These are phyloP conservation scores for Aquanectria penicillioides DNA, from an alignment of 2,329 filamentous ascomycete species.

Conservation along the genomic window DNA sequence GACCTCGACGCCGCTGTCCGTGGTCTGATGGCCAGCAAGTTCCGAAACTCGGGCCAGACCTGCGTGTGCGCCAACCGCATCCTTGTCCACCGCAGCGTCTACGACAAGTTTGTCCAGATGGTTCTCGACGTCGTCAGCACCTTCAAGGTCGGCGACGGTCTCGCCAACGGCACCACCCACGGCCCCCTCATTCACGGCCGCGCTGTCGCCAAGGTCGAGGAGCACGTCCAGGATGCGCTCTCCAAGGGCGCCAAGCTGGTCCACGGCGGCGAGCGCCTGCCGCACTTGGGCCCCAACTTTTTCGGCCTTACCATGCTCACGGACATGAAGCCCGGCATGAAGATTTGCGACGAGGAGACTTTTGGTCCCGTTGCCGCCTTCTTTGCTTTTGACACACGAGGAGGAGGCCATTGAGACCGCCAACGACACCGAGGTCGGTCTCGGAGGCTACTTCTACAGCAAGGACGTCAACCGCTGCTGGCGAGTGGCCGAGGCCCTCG, in stretches of 20 bases:
- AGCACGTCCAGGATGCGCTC: slow-evolving; percentile 71
- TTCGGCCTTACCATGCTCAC: slow-evolving; percentile 75
- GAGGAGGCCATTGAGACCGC: slow-evolving; percentile 74
- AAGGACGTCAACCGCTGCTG: slow-evolving; percentile 51
- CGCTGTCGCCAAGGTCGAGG: slow-evolving; percentile 69
- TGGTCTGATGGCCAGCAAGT: slow-evolving; percentile 74
- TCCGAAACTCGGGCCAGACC: slow-evolving; percentile 77
- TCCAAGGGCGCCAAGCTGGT: slow-evolving; percentile 68
- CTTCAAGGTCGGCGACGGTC: slow-evolving; percentile 68
- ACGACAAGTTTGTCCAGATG: slow-evolving; percentile 64
- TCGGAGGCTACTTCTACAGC: slow-evolving; percentile 78
- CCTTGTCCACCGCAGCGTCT: slow-evolving; percentile 68
- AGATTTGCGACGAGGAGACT: slow-evolving; percentile 73
- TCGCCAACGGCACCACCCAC: slow-evolving; percentile 64
- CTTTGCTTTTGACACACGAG: slow-evolving; percentile 74
- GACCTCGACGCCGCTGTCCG: slow-evolving; percentile 75
- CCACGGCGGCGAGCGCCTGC: slow-evolving; percentile 65
- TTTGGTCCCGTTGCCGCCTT: slow-evolving; percentile 78
- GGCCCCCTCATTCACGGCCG: slow-evolving; percentile 73
- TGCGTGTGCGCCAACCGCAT: slow-evolving; percentile 73
- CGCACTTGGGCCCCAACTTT: slow-evolving; percentile 73
- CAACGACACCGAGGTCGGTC: slow-evolving; percentile 73
- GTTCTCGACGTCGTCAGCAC: slow-evolving; percentile 61
- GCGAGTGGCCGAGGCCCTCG: slow-evolving; percentile 58
- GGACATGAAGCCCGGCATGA: slow-evolving; percentile 74